Evolutionary conservation across 371 early-diverging fungal species (phyloP).

Genomic region (Mucor circinelloides): DNA sequence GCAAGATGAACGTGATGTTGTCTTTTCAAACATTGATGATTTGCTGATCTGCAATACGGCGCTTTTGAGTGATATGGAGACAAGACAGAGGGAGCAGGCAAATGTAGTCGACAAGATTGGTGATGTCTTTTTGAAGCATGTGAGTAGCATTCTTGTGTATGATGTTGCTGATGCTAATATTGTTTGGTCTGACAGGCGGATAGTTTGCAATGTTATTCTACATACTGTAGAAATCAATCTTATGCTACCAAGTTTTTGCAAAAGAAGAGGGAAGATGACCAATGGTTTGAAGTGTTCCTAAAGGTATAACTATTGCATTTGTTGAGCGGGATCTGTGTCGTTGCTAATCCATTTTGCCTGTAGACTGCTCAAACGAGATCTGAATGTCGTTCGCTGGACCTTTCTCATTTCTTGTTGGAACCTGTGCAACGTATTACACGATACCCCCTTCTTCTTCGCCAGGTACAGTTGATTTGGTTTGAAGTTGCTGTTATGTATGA

Average conservation of each 20-base stretch:
- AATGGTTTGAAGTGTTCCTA: constrained; percentile 61
- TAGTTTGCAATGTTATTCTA: constrained; percentile 61
- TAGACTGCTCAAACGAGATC: constrained; percentile 65
- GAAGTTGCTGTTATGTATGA: neutral
- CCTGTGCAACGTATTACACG: constrained; percentile 95
- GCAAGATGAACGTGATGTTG: constrained; percentile 44
- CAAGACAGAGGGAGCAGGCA: constrained; percentile 56
- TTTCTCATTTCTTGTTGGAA: constrained; percentile 84
- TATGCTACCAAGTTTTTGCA: constrained; percentile 67
- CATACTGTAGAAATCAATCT: constrained; percentile 71
- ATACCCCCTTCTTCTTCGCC: constrained; percentile 87
- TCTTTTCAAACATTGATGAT: constrained; percentile 74
- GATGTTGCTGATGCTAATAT: neutral
- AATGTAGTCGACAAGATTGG: constrained; percentile 60
- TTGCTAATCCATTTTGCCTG: neutral
- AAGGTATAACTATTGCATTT: constrained; percentile 45
- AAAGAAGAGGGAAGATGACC: constrained; percentile 57
- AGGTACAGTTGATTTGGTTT: constrained; percentile 42
- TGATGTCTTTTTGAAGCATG: constrained; percentile 65
- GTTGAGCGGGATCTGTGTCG: neutral
- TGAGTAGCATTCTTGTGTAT: constrained; percentile 8
- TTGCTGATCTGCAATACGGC: constrained; percentile 70
- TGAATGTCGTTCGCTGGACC: constrained; percentile 78
- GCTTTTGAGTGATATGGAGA: constrained; percentile 72
- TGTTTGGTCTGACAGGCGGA: constrained; percentile 36